These are phyloP conservation scores for Trypanosoma lewisi DNA, from an alignment of 208 protist genomes.

Conservation along the genomic window DNA sequence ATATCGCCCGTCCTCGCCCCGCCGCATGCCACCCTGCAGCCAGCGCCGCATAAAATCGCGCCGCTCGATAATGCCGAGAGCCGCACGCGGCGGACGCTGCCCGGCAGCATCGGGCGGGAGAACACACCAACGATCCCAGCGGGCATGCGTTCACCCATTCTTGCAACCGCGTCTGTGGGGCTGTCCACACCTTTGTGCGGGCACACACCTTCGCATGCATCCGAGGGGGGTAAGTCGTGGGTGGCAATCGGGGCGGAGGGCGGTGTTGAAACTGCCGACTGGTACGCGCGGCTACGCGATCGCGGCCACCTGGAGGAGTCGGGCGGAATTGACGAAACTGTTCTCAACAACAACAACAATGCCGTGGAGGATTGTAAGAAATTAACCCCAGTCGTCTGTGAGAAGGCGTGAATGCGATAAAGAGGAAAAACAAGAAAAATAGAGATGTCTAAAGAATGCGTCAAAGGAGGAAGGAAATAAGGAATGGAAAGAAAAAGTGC, in stretches of 20 bases:
- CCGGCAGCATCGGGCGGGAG: too few relatives aligned
- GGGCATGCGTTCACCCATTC: too few relatives aligned
- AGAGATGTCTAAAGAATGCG: neutral
- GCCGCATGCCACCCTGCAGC: too few relatives aligned
- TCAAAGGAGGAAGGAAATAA: neutral
- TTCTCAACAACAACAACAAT: neutral
- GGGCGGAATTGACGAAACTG: neutral
- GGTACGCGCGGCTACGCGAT: slow-evolving; percentile 61
- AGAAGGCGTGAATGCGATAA: neutral
- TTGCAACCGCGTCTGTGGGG: too few relatives aligned
- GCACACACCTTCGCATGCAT: too few relatives aligned
- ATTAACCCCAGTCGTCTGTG: neutral
- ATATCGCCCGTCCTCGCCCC: too few relatives aligned
- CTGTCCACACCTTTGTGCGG: too few relatives aligned
- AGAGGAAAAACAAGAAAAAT: neutral
- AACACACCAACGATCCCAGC: too few relatives aligned
- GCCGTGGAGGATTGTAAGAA: neutral
- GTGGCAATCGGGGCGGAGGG: slow-evolving; percentile 32
- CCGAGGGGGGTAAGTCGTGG: slow-evolving; percentile 24
- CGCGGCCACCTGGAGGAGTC: slow-evolving; percentile 8
- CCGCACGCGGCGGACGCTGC: too few relatives aligned
- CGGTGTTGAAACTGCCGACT: slow-evolving; percentile 44
- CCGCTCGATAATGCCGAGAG: too few relatives aligned
- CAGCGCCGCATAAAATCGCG: too few relatives aligned
- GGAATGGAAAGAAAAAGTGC: neutral